Conservation (phyloP, 176 grass and related monocot genomes). For the Zoysia japonica region DNA sequence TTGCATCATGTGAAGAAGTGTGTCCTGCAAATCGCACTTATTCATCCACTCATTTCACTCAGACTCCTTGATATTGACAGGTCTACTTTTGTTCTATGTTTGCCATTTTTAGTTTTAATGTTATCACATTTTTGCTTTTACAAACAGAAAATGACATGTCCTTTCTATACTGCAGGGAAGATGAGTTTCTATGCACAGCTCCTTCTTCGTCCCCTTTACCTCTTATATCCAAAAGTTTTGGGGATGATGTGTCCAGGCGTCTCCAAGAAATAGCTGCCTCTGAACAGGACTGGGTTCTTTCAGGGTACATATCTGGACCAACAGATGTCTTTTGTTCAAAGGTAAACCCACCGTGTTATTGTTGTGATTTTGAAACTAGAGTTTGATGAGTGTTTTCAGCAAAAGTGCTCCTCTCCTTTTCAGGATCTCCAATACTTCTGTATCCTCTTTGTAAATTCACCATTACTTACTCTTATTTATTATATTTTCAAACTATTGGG, state of each 20-base stretch:
- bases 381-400: constrained; percentile 34
- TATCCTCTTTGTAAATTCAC: constrained; percentile 60
- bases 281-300: constrained; percentile 65
- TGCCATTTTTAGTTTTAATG: constrained; percentile 19
- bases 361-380: constrained; percentile 21
- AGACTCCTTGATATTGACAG: constrained; percentile 81
- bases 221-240: constrained; percentile 73
- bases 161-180: constrained; percentile 60
- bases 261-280: constrained; percentile 75
- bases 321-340: constrained; percentile 58
- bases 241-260: constrained; percentile 71
- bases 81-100: constrained; percentile 41
- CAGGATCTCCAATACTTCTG: constrained; percentile 94
- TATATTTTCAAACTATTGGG: constrained; percentile 29
- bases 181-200: constrained; percentile 65
- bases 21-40: constrained; percentile 66
- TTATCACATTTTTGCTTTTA: constrained; percentile 16
- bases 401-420: constrained; percentile 54
- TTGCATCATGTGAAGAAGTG: constrained; percentile 83
- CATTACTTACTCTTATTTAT: constrained; percentile 22
- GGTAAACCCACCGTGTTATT: constrained; percentile 43
- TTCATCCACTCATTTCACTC: constrained; percentile 83
- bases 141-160: constrained; percentile 16
- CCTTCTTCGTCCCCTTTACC: constrained; percentile 61
- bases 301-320: constrained; percentile 81